These are phyloP conservation scores for Colletotrichum somersetense DNA, from an alignment of 2,329 filamentous ascomycete species.

Conservation along the genomic window DNA sequence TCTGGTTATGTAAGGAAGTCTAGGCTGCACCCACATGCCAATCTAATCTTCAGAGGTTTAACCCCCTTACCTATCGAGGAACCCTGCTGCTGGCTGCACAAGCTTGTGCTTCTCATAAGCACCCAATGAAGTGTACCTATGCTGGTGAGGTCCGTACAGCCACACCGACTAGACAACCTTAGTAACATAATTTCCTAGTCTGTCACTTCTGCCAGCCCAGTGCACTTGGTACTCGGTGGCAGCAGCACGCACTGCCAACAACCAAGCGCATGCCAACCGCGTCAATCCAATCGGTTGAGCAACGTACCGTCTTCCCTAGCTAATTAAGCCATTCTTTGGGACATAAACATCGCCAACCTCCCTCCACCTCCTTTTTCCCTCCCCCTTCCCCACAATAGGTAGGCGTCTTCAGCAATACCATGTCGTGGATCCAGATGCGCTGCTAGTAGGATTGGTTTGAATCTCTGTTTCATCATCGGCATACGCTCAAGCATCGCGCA, in stretches of 20 bases:
- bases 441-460: constrained; percentile 36
- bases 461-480: constrained; percentile 18
- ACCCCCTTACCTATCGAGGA: constrained; percentile 16
- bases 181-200: neutral
- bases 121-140: neutral
- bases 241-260: constrained; percentile 25
- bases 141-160: neutral
- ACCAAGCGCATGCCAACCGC: constrained; percentile 33
- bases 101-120: neutral
- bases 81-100: constrained; percentile 13
- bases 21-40: neutral
- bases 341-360: constrained; percentile 36
- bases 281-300: constrained; percentile 38
- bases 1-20: constrained; percentile 22
- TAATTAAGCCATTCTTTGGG: constrained; percentile 36
- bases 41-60: neutral
- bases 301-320: constrained; percentile 35
- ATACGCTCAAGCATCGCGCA: constrained; percentile 43
- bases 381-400: neutral
- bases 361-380: neutral
- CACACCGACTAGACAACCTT: neutral
- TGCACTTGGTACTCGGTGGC: constrained; percentile 12
- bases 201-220: constrained; percentile 22
- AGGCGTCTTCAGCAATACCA: constrained; percentile 31
- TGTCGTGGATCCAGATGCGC: constrained; percentile 31